Conservation (phyloP, 2,329 filamentous ascomycete genomes). For the Penicillium sp. region DNA sequence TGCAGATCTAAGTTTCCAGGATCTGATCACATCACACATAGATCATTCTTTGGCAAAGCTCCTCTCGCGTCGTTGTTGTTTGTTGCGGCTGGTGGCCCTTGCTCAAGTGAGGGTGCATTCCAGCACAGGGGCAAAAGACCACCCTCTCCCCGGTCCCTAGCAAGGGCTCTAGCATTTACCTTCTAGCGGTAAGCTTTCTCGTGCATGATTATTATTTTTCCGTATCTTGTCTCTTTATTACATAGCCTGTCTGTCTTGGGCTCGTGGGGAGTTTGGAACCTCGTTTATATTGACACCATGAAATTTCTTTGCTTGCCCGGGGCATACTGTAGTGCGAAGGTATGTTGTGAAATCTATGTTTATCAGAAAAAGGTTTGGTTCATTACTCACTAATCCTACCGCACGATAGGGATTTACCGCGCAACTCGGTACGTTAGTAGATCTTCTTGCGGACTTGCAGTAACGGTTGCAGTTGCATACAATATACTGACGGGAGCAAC, state of each 20-base stretch:
- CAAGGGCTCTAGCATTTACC: constrained; percentile 7
- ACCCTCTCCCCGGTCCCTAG: constrained; percentile 7
- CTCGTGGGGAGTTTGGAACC: background rate
- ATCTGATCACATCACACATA: background rate
- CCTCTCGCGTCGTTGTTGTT: background rate
- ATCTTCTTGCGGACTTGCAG: background rate
- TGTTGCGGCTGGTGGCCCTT: constrained; percentile 19
- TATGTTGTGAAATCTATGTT: constrained; percentile 2
- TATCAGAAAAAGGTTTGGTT: too few relatives aligned
- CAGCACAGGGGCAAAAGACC: constrained; percentile 16
- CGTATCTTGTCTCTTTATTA: background rate
- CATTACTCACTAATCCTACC: background rate
- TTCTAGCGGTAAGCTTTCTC: constrained; percentile 6
- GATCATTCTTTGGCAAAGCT: background rate
- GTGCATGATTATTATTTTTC: background rate
- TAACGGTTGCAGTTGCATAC: too few relatives aligned
- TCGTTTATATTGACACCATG: constrained; percentile 13
- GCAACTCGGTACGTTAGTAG: constrained; percentile 21
- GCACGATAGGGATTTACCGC: constrained; percentile 17
- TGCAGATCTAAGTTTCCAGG: constrained; percentile 1
- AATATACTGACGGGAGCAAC: constrained; percentile 9
- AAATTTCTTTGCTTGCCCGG: constrained; percentile 28
- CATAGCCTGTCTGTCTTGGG: background rate
- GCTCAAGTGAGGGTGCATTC: constrained; percentile 29
- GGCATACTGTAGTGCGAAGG: constrained; percentile 25